Base-by-base conservation (phyloP, 2,329 filamentous ascomycete species). In the Nemania bipapillata region DNA sequence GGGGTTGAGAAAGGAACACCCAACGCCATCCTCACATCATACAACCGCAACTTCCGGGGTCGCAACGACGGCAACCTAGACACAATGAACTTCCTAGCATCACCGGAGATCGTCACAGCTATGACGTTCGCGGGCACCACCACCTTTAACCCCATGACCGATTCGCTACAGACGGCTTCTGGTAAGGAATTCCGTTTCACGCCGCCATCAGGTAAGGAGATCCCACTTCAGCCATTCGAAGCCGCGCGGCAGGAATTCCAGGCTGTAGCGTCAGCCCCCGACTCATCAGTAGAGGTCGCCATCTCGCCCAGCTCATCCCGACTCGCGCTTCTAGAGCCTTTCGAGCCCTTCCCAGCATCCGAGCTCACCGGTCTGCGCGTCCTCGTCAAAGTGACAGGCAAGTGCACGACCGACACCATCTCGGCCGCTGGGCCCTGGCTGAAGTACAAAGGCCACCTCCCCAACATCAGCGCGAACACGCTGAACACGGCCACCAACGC, bases 321-420 rank as follows among this genome's bases (percentile, higher is more conserved):
- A 63, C 90, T 99, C 70, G 96, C 96, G 28, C 85, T 97, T 52
- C 89, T 99, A 52, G 93, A 97, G 65, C 95, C 96, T 15, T 99
- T 99, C 80, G 85, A 89, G 2, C 85, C 93, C 3, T 99, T 97
- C 84, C 94, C 95, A 12, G 73, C 84, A 52, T 82, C 84, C 1
- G 94, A 99, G 62, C 87, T 98, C 32, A 84, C 86, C 49, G 90
- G 88, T 30, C 88, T 99, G 55, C 90, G 90, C 59, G 94, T 99
- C 20, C 90, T 99, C 17, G 95, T 97, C 86, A 98, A 98, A 84
- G 92, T 98, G 72, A 92, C 94, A 72, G 96, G 96, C 72, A 97
- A 99, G 84, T 99, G 96, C 86, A 99, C 96, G 65, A 99, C 96
- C 50, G 96, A 99, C 82, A 98, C 96, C 75, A 99, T 99, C 82